Evolutionary conservation across 1,139 yeast genomes (phyloP), one percentile per base, ranked within the genome.

Genomic region (Suhomyces taliae): DNA sequence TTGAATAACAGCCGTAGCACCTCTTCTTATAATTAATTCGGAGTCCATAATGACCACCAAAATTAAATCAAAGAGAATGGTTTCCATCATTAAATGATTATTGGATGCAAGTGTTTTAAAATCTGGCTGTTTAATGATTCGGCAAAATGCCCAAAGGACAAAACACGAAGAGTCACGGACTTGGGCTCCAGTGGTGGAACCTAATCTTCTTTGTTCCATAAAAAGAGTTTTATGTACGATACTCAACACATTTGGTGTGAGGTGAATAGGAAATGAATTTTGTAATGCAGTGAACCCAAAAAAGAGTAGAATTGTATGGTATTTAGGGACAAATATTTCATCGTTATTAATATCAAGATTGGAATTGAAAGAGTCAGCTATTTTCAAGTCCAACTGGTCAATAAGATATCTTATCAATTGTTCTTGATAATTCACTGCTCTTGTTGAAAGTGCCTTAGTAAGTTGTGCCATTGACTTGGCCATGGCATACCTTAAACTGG

Each of bases 141-240:
- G 60, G 43, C 67, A 72, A 10, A 78, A 58, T 1, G 78, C 61
- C 79, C 79, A 75, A 8, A 70, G 45, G 3, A 88, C 81, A 60
- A 87, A 91, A 61, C 95, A 87, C 0, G 95, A 83, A 0, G 97
- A 83, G 61, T 91, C 98, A 44, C 96, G 74, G 2, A 91, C 77
- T 54, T 85, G 90, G 2, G 79, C 67, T 0, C 96, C 96, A 10
- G 78, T 60, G 0, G 82, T 70, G 12, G 74, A 67, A 0, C 81
- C 76, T 11, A 81, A 61, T 43, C 76, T 61, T 37, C 67, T 63
- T 48, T 83, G 85, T 47, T 80, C 83, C 50, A 85, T 76, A 41
- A 73, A 78, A 6, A 83, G 62, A 0, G 87, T 78, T 15, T 65
- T 56, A 44, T 71, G 73, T n/a, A 64, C 60, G n/a, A 74, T 53